Conservation (phyloP, 345 rosid genomes). For the Pistacia vera region DNA sequence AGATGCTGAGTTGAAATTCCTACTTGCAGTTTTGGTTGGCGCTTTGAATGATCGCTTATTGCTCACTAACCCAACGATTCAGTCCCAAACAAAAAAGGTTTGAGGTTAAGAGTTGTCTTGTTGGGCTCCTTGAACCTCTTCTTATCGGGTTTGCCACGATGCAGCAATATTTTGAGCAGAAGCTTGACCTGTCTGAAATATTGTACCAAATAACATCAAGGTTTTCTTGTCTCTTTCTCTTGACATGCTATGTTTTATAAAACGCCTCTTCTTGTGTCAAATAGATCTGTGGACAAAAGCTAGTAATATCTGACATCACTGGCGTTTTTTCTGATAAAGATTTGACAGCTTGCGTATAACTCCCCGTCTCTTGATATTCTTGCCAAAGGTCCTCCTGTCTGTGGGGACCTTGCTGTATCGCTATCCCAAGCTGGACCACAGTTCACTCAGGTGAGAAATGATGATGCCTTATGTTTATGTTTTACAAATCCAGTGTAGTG, state of each 20-base stretch:
- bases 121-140: slow-evolving; percentile 97
- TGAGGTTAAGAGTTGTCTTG: slow-evolving; percentile 90
- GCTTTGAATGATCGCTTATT: slow-evolving; percentile 91
- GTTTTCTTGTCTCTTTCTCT: slow-evolving; percentile 35
- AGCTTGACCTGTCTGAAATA: slow-evolving; percentile 86
- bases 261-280: slow-evolving; percentile 1
- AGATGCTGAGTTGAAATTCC: slow-evolving; percentile 21
- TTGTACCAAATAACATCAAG: slow-evolving; percentile 95
- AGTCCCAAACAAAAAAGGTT: slow-evolving; percentile 85
- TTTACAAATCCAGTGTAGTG: slow-evolving; percentile 12
- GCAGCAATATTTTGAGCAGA: slow-evolving; percentile 95
- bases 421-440: slow-evolving; percentile 97
- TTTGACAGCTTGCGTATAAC: slow-evolving; percentile 96
- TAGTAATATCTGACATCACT: slow-evolving; percentile 27
- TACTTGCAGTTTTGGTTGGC: slow-evolving; percentile 76
- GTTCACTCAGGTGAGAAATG: slow-evolving; percentile 80
- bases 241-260: not conserved
- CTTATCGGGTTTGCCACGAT: slow-evolving; percentile 96
- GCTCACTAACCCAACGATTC: slow-evolving; percentile 84
- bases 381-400: slow-evolving; percentile 85
- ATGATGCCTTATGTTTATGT: slow-evolving; percentile 13
- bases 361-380: slow-evolving; percentile 94
- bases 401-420: slow-evolving; percentile 98
- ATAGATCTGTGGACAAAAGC: slow-evolving; percentile 8
- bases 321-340: slow-evolving; percentile 43